Evolutionary conservation across 208 protist species (phyloP).

Genomic region (Acanthamoeba castellanii): DNA sequence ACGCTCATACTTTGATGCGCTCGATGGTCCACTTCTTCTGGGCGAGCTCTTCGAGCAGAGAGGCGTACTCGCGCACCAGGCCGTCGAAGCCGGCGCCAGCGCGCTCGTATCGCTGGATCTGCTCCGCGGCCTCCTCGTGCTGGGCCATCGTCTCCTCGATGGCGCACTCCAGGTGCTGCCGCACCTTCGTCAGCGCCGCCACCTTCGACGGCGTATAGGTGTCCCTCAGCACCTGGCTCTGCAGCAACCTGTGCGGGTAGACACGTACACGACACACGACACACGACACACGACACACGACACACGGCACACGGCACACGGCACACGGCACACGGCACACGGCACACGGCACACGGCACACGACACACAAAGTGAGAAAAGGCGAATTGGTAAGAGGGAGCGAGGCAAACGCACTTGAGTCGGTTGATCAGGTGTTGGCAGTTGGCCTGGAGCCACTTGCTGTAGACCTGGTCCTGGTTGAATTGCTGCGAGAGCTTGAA

Average conservation of each 20-base stretch:
- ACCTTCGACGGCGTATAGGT: background rate
- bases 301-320: too few species aligned
- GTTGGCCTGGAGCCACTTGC: background rate
- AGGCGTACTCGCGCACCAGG: slow-evolving; percentile 25
- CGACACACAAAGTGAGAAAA: too few species aligned
- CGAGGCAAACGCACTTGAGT: background rate
- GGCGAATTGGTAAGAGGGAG: too few species aligned
- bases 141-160: slow-evolving; percentile 28
- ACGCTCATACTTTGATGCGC: background rate
- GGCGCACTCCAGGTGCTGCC: slow-evolving; percentile 16
- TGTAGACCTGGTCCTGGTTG: background rate
- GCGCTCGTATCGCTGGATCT: slow-evolving; percentile 8
- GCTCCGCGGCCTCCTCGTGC: slow-evolving; percentile 17
- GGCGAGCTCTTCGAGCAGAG: slow-evolving; percentile 17
- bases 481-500: background rate
- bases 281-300: too few species aligned
- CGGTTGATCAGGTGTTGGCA: background rate
- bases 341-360: too few species aligned
- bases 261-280: too few species aligned
- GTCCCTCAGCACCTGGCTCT: background rate
- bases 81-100: background rate
- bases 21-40: slow-evolving; percentile 22
- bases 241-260: background rate
- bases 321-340: too few species aligned
- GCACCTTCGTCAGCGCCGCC: background rate